Percentiles rank a stretch among this genome's conserved stretches.
Conservation (phyloP, 495 filamentous ascomycete species). For the Xylaria venustula region DNA sequence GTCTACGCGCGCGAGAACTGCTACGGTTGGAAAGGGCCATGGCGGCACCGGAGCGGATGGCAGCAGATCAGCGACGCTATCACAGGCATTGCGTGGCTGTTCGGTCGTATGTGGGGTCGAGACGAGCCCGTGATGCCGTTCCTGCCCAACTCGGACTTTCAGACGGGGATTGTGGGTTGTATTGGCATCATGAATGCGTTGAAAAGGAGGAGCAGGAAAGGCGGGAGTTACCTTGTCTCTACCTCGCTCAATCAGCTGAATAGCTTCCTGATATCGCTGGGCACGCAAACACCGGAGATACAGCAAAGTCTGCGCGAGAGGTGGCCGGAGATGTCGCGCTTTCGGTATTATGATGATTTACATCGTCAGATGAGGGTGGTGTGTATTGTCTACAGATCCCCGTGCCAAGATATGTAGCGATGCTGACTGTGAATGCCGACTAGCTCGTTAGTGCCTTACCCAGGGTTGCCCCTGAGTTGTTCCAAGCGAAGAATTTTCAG, state of each 20-base stretch:
- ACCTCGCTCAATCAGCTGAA: slow-evolving; percentile 60
- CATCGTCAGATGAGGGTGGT: slow-evolving; percentile 32
- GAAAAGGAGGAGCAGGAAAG: slow-evolving; percentile 47
- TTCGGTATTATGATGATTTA: slow-evolving; percentile 27
- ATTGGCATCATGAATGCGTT: slow-evolving; percentile 56
- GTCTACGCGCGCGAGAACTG: slow-evolving; percentile 57
- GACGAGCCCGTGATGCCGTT: slow-evolving; percentile 59
- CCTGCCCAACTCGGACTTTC: slow-evolving; percentile 66
- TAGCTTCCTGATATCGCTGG: slow-evolving; percentile 56
- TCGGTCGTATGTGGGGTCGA: slow-evolving; percentile 58
- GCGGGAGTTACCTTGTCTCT: slow-evolving; percentile 55
- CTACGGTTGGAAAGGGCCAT: slow-evolving; percentile 57
- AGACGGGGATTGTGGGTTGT: slow-evolving; percentile 53
- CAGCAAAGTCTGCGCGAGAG: slow-evolving; percentile 20
- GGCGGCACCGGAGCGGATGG: slow-evolving; percentile 51
- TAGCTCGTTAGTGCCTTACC: slow-evolving; percentile 19
- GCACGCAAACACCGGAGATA: slow-evolving; percentile 42
- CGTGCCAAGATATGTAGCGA: background rate
- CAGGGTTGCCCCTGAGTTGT: slow-evolving; percentile 18
- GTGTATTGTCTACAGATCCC: background rate
- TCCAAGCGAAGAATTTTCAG: slow-evolving; percentile 21
- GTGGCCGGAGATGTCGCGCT: slow-evolving; percentile 25
- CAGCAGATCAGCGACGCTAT: slow-evolving; percentile 58
- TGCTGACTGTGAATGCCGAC: background rate
- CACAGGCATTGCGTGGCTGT: slow-evolving; percentile 53